Conservation (phyloP, 2,329 filamentous ascomycete genomes). For the Diaporthe eres region DNA sequence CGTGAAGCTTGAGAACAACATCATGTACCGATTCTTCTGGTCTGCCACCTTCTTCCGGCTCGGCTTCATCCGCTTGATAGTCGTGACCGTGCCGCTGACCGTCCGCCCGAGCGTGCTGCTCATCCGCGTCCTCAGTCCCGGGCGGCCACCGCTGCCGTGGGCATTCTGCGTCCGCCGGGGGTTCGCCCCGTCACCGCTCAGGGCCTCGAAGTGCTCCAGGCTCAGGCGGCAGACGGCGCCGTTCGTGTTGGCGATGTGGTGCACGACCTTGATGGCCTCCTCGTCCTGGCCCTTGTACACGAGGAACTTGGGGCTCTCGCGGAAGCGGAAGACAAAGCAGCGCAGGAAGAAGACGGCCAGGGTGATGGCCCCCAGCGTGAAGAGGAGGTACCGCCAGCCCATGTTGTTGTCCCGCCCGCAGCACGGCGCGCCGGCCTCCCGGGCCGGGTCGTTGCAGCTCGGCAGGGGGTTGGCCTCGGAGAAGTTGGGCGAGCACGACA, state of each 20-base stretch:
- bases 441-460: constrained; percentile 56
- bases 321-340: constrained; percentile 67
- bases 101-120: constrained; percentile 34
- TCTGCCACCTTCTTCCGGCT: constrained; percentile 40
- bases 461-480: constrained; percentile 57
- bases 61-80: constrained; percentile 36
- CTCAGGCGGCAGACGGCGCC: constrained; percentile 47
- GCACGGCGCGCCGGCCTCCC: constrained; percentile 45
- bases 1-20: constrained; percentile 51
- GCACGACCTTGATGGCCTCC: constrained; percentile 58
- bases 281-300: constrained; percentile 54
- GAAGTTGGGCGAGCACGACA: constrained; percentile 66
- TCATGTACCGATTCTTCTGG: constrained; percentile 48
- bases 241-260: constrained; percentile 53
- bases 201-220: constrained; percentile 44
- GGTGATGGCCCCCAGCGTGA: constrained; percentile 67
- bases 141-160: not conserved
- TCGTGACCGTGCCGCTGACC: constrained; percentile 33
- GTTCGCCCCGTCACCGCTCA: constrained; percentile 35
- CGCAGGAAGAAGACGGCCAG: constrained; percentile 68
- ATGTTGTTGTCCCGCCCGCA: constrained; percentile 61
- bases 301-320: constrained; percentile 58
- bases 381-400: constrained; percentile 72
- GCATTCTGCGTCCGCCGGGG: not conserved
- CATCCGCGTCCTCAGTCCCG: constrained; percentile 15